phyloP scores from a whole-genome alignment of 139 green algal species.

The Coccomyxa sp. region DNA sequence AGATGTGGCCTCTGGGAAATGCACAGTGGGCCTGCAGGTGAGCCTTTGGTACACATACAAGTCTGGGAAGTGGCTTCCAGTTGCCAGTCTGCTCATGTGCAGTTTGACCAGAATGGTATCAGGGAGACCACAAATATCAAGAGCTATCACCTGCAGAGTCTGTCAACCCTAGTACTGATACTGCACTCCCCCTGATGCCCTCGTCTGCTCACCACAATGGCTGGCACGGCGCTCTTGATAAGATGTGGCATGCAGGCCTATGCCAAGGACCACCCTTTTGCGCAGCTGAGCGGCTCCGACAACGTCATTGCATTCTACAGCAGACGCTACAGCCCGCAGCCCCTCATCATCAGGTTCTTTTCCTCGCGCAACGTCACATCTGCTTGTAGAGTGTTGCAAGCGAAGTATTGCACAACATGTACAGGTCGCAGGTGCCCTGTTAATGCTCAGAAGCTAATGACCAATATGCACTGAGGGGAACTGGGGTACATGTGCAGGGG shows the following conservation, averaged over 20 bases:
- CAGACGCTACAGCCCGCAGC: constrained; percentile 56
- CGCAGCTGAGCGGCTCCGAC: constrained; percentile 77
- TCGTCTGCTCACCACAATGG: neutral
- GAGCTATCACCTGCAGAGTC: neutral
- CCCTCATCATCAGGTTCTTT: constrained; percentile 89
- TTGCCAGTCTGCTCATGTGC: neutral
- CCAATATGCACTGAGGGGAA: too few relatives aligned
- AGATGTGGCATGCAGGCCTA: constrained; percentile 57
- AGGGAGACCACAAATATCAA: neutral
- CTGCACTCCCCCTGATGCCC: neutral
- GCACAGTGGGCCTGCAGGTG: constrained; percentile 36
- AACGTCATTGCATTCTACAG: constrained; percentile 92
- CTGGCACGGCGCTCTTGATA: too few relatives aligned
- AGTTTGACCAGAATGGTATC: too few relatives aligned
- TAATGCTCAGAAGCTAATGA: too few relatives aligned
- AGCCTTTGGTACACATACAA: too few relatives aligned
- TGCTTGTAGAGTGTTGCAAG: neutral
- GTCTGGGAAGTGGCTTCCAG: neutral
- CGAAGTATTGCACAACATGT: neutral
- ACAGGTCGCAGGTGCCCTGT: neutral
- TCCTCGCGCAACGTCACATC: constrained; percentile 37
- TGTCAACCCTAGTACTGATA: neutral
- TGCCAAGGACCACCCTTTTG: constrained; percentile 78
- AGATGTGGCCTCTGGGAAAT: constrained; percentile 62
- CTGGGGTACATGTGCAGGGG: constrained; percentile 23